Conservation (phyloP, 345 rosid species). For the Murraya paniculata region DNA sequence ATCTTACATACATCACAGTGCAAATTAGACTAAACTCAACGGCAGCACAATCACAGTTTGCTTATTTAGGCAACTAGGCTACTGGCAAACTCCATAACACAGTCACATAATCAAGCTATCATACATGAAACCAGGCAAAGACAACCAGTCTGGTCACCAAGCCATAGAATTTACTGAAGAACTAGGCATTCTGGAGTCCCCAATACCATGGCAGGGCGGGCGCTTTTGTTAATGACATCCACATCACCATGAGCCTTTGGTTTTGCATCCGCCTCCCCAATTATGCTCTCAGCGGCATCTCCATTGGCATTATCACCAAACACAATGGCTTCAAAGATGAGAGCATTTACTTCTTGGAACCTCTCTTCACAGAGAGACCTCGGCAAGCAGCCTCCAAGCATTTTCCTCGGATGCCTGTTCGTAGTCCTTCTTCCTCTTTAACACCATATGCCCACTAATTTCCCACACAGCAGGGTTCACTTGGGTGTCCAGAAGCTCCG, state of each 20-base stretch:
- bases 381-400: constrained; percentile 89
- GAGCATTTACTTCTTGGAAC: constrained; percentile 67
- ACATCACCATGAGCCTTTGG: constrained; percentile 19
- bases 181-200: constrained; percentile 69
- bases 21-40: neutral
- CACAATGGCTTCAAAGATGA: constrained; percentile 61
- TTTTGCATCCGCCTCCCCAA: constrained; percentile 24
- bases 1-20: constrained; percentile 11
- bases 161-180: constrained; percentile 46
- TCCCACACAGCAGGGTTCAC: constrained; percentile 99
- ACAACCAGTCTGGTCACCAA: neutral
- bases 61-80: constrained; percentile 30
- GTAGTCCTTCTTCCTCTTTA: constrained; percentile 83
- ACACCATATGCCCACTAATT: constrained; percentile 92
- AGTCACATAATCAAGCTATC: neutral
- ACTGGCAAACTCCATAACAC: constrained; percentile 1
- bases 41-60: constrained; percentile 28
- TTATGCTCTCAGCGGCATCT: constrained; percentile 17
- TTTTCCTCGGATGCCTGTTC: constrained; percentile 86
- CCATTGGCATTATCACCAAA: constrained; percentile 18
- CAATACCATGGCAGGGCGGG: constrained; percentile 37
- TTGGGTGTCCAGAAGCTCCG: constrained; percentile 79
- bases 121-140: neutral
- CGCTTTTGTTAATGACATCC: constrained; percentile 32
- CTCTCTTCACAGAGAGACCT: constrained; percentile 90